These are phyloP conservation scores for Zanthoxylum bungeanum DNA, from an alignment of 345 rosid species.

Conservation along the genomic window DNA sequence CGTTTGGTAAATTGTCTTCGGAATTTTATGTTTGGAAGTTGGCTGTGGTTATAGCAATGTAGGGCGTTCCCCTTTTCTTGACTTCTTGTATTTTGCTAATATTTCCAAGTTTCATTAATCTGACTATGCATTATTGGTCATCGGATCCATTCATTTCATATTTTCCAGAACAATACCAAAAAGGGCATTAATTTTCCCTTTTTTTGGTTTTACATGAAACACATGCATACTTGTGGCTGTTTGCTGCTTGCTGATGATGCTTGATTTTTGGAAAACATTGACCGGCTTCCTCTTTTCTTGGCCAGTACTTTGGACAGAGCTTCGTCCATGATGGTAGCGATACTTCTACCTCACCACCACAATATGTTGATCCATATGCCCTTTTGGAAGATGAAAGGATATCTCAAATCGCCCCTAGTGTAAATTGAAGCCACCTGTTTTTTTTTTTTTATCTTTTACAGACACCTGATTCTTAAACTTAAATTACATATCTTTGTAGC, in stretches of 20 bases:
- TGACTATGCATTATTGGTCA: not conserved
- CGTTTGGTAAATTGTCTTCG: not conserved
- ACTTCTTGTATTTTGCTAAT: not conserved
- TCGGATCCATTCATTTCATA: not conserved
- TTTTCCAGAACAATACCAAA: not conserved
- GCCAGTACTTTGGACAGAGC: slow-evolving; percentile 70
- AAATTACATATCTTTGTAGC: too few relatives aligned
- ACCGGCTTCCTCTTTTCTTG: slow-evolving; percentile 8
- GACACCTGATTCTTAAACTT: slow-evolving; percentile 1
- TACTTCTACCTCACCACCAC: slow-evolving; percentile 44
- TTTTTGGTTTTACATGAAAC: not conserved
- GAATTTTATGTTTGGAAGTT: too few relatives aligned
- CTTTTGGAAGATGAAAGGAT: slow-evolving; percentile 84
- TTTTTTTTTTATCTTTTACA: not conserved
- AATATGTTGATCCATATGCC: slow-evolving; percentile 59
- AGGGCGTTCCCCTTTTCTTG: not conserved
- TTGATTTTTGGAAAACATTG: not conserved
- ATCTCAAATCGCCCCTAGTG: slow-evolving; percentile 51
- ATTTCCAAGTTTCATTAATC: not conserved
- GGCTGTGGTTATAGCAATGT: too few relatives aligned
- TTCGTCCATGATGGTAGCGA: slow-evolving; percentile 70
- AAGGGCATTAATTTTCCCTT: not conserved
- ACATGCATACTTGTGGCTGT: not conserved
- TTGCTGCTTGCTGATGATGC: not conserved
- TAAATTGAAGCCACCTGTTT: slow-evolving; percentile 36